Evolutionary conservation across 2,329 filamentous ascomycete genomes (phyloP).

Genomic region (Nigrospora osmanthi): DNA sequence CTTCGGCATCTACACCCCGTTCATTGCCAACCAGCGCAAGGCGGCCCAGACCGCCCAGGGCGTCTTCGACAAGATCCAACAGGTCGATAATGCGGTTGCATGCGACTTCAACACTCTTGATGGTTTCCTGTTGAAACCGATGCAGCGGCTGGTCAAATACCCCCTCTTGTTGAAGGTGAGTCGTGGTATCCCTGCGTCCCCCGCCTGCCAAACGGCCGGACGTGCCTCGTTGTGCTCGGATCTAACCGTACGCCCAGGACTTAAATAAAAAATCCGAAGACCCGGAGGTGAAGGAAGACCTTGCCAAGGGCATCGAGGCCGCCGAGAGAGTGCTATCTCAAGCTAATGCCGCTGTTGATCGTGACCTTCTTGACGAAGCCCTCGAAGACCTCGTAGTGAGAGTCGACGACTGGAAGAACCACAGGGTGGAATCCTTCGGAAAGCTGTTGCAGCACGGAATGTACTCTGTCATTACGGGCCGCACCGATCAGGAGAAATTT

Average conservation of each 20-base stretch:
- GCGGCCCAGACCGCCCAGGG: constrained; percentile 78
- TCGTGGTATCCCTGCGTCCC: neutral
- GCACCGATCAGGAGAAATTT: constrained; percentile 87
- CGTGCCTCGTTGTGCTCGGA: too few relatives aligned
- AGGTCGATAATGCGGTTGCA: constrained; percentile 71
- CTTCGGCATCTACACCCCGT: constrained; percentile 91
- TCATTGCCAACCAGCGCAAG: constrained; percentile 92
- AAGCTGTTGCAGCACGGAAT: constrained; percentile 81
- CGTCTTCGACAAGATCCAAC: constrained; percentile 79
- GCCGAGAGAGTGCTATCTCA: constrained; percentile 75
- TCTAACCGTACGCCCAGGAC: constrained; percentile 48
- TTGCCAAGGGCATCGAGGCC: constrained; percentile 69
- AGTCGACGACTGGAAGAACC: constrained; percentile 96
- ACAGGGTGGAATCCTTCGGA: constrained; percentile 85
- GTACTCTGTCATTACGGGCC: constrained; percentile 83
- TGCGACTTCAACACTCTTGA: constrained; percentile 82
- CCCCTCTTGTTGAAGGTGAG: constrained; percentile 77
- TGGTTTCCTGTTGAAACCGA: constrained; percentile 90
- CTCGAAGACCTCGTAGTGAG: constrained; percentile 71
- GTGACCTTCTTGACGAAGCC: constrained; percentile 76
- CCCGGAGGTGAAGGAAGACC: constrained; percentile 61
- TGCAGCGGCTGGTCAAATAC: constrained; percentile 93
- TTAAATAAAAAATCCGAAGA: constrained; percentile 73
- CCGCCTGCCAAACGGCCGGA: too few relatives aligned
- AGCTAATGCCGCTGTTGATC: constrained; percentile 86